Conservation (phyloP, 352 stramenopile genomes). For the Phytophthora constricta region DNA sequence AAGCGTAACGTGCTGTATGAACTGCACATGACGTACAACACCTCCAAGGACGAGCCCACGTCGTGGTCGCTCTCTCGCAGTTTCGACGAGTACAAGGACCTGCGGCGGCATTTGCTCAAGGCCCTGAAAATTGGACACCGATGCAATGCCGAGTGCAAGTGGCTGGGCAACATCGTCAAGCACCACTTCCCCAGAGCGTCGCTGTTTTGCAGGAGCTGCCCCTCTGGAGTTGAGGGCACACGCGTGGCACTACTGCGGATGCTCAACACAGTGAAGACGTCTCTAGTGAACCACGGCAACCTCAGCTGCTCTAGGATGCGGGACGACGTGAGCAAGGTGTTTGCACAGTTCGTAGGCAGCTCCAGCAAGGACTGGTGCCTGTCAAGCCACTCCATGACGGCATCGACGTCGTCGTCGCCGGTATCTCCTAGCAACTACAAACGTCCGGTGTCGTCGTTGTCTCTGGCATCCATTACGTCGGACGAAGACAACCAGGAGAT, state of each 20-base stretch:
- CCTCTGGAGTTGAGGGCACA: conserved; percentile 33
- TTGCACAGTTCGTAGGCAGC: conserved; percentile 35
- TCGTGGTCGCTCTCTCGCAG: conserved; percentile 37
- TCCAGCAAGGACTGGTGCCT: conserved; percentile 14
- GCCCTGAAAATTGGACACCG: conserved; percentile 53
- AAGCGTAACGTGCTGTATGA: conserved; percentile 39
- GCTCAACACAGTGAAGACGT: conserved; percentile 44
- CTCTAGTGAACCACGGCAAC: conserved; percentile 45
- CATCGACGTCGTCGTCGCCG: conserved; percentile 18
- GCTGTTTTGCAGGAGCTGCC: conserved; percentile 40
- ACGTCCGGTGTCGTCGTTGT: conserved; percentile 19
- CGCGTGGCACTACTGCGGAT: conserved; percentile 37
- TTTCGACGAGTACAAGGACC: conserved; percentile 50
- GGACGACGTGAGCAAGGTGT: conserved; percentile 38
- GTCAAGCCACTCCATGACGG: conserved; percentile 8
- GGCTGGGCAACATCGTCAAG: conserved; percentile 60
- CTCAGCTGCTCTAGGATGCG: conserved; percentile 37
- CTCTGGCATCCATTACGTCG: conserved; percentile 25
- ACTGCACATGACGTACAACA: conserved; percentile 40
- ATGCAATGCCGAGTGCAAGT: conserved; percentile 67
- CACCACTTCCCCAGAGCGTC: conserved; percentile 57
- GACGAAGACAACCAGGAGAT: conserved; percentile 33
- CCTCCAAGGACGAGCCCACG: conserved; percentile 28
- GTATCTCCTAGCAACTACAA: conserved; percentile 29
- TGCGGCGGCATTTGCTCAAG: conserved; percentile 50